These are phyloP conservation scores for Cercospora brassicicola DNA, from an alignment of 2,329 filamentous ascomycete species.

Conservation along the genomic window DNA sequence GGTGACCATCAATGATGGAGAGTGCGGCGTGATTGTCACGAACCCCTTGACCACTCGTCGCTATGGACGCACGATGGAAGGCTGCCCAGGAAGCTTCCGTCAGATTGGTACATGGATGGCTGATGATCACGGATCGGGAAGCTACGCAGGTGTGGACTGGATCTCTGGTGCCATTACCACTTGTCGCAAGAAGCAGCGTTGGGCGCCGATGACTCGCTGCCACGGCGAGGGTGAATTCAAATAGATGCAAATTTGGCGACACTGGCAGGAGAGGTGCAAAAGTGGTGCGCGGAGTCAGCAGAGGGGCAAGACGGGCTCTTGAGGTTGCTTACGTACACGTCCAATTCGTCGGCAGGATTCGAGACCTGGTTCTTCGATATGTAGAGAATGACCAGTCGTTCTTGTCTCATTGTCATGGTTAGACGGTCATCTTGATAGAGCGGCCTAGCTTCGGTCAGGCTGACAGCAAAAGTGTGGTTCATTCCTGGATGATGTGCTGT, in stretches of 20 bases:
- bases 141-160: conserved; percentile 23
- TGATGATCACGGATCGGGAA: conserved; percentile 20
- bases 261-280: not conserved
- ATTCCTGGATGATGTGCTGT: not conserved
- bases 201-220: conserved; percentile 26
- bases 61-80: conserved; percentile 23
- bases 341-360: not conserved
- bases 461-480: not conserved
- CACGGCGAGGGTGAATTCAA: conserved; percentile 18
- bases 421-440: not conserved
- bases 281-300: not conserved
- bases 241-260: not conserved
- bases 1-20: conserved; percentile 11
- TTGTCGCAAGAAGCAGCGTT: conserved; percentile 20
- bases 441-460: not conserved
- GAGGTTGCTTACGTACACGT: not conserved
- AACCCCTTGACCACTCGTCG: conserved; percentile 27
- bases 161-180: conserved; percentile 24
- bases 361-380: not conserved
- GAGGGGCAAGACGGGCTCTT: not conserved
- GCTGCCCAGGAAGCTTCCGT: conserved; percentile 19
- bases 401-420: not conserved
- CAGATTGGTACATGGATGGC: conserved; percentile 26
- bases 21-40: conserved; percentile 23
- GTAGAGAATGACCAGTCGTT: not conserved